These are phyloP conservation scores for Aureobasidium namibiae DNA, from an alignment of 2,329 filamentous ascomycete species.

Conservation along the genomic window DNA sequence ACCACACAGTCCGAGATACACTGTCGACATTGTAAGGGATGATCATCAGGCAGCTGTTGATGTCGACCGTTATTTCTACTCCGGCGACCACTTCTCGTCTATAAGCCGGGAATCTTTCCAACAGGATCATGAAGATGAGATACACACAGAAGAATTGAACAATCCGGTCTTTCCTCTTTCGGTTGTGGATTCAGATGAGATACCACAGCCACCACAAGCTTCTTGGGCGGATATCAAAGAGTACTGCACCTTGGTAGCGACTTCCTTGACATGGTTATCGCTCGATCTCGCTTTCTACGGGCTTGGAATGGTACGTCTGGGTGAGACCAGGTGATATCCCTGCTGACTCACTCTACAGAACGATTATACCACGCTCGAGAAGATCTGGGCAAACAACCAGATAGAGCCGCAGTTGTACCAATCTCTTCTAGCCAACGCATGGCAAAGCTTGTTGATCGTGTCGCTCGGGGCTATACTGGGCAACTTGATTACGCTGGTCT, in stretches of 20 bases:
- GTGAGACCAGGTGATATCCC: not conserved
- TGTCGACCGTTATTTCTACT: not conserved
- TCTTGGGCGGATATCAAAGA: not conserved
- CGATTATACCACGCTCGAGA: not conserved
- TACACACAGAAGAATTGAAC: not conserved
- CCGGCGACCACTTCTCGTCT: conserved; percentile 23
- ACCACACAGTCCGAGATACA: conserved; percentile 26
- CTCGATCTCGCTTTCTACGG: conserved; percentile 6
- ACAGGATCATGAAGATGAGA: not conserved
- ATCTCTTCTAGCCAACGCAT: not conserved
- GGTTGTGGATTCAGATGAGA: not conserved
- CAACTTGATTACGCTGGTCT: conserved; percentile 32
- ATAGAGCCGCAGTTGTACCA: not conserved
- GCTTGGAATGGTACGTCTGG: not conserved
- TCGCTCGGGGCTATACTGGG: conserved; percentile 30
- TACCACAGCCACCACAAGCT: not conserved
- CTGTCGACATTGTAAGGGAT: conserved; percentile 30
- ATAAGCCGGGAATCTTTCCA: conserved; percentile 17
- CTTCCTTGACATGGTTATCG: conserved; percentile 15
- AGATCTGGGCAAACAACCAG: not conserved
- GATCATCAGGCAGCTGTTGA: conserved; percentile 23
- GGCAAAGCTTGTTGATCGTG: not conserved
- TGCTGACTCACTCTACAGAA: not conserved
- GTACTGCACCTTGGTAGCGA: conserved; percentile 17
- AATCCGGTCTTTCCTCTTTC: not conserved